Conservation (phyloP, 2,329 filamentous ascomycete genomes). For the Diaporthe sp. region DNA sequence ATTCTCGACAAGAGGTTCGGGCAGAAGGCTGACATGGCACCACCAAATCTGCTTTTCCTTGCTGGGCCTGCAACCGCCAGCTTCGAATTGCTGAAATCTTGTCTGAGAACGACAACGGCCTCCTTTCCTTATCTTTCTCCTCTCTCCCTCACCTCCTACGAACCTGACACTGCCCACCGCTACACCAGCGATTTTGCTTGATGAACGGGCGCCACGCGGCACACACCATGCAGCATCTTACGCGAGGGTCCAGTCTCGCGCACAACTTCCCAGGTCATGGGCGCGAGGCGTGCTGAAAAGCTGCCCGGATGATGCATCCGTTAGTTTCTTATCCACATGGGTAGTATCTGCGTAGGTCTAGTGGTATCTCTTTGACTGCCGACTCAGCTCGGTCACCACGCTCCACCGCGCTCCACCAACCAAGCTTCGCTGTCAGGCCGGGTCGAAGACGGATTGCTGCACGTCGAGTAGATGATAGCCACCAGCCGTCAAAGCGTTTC, state of each 20-base stretch:
- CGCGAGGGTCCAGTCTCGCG: not conserved
- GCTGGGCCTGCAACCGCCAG: not conserved
- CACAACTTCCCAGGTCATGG: not conserved
- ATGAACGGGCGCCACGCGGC: not conserved
- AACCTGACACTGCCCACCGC: not conserved
- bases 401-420: slow-evolving; percentile 20
- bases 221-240: not conserved
- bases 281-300: slow-evolving; percentile 1
- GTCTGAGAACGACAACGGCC: not conserved
- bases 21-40: slow-evolving; percentile 32
- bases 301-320: not conserved
- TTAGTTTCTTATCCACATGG: not conserved
- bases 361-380: not conserved
- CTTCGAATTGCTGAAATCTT: not conserved
- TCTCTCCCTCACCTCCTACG: not conserved
- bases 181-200: not conserved
- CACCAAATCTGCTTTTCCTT: slow-evolving; percentile 26
- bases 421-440: not conserved
- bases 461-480: not conserved
- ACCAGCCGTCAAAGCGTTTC: not conserved
- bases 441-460: not conserved
- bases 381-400: slow-evolving; percentile 15
- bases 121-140: not conserved
- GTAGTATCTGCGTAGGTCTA: not conserved
- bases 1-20: slow-evolving; percentile 24